These are phyloP conservation scores for Lepidium didymum DNA, from an alignment of 345 rosid genomes.

Conservation along the genomic window DNA sequence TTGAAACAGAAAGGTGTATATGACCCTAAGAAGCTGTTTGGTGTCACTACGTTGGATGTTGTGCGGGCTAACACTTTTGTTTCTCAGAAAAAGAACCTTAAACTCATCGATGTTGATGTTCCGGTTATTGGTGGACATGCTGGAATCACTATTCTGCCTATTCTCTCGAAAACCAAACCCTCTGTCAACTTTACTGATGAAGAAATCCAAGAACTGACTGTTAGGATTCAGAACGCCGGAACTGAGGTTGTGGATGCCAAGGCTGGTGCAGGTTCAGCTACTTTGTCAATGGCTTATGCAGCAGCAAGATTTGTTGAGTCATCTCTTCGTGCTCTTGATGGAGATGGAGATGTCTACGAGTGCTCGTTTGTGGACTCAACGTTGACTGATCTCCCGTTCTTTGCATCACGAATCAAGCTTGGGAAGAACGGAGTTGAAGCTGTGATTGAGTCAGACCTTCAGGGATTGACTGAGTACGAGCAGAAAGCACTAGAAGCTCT, in stretches of 20 bases:
- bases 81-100: conserved; percentile 78
- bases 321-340: conserved; percentile 89
- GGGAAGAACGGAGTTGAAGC: conserved; percentile 86
- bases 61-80: conserved; percentile 92
- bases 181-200: conserved; percentile 62
- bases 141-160: conserved; percentile 84
- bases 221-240: conserved; percentile 88
- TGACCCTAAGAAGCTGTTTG: conserved; percentile 87
- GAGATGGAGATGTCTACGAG: conserved; percentile 83
- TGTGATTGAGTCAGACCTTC: conserved; percentile 59
- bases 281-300: conserved; percentile 95
- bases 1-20: conserved; percentile 82
- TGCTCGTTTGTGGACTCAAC: conserved; percentile 75
- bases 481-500: conserved; percentile 76
- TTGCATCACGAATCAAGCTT: conserved; percentile 79
- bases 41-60: conserved; percentile 88
- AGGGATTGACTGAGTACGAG: conserved; percentile 71
- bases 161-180: conserved; percentile 76
- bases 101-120: conserved; percentile 86
- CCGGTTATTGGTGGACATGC: conserved; percentile 97
- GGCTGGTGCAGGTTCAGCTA: conserved; percentile 97
- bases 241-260: conserved; percentile 97
- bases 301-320: conserved; percentile 97
- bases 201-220: conserved; percentile 67
- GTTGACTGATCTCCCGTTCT: conserved; percentile 75